phyloP scores from a whole-genome alignment of 1,284 basidiomycete species.

The Thecaphora thlaspeos region DNA sequence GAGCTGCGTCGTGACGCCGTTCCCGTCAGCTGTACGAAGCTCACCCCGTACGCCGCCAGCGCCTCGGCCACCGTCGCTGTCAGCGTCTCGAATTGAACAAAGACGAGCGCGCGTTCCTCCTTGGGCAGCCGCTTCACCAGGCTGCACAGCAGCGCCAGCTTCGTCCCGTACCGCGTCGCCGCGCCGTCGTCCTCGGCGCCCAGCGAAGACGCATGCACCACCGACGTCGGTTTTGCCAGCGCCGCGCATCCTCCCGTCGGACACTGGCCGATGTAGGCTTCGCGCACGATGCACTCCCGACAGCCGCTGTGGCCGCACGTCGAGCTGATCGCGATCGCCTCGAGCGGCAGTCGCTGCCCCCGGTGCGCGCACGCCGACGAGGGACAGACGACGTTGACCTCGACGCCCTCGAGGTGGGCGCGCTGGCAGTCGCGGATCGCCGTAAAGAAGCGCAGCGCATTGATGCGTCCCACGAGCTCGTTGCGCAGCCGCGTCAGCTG shows the following conservation, averaged over 20 bases:
- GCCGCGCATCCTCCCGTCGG: slow-evolving; percentile 35
- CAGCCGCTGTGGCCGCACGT: slow-evolving; percentile 44
- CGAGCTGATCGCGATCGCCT: slow-evolving; percentile 29
- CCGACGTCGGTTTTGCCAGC: slow-evolving; percentile 31
- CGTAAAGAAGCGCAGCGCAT: slow-evolving; percentile 44
- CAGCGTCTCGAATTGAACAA: slow-evolving; percentile 90
- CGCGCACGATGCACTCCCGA: slow-evolving; percentile 28
- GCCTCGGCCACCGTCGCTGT: slow-evolving; percentile 85
- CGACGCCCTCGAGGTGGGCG: slow-evolving; percentile 25
- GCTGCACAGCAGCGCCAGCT: slow-evolving; percentile 78
- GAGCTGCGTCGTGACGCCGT: slow-evolving; percentile 61
- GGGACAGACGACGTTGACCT: slow-evolving; percentile 28
- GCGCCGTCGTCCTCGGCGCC: slow-evolving; percentile 60
- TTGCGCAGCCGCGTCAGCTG: slow-evolving; percentile 39
- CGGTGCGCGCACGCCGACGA: slow-evolving; percentile 19
- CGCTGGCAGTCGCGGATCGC: slow-evolving; percentile 41
- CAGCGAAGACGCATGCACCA: slow-evolving; percentile 33
- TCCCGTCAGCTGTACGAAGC: slow-evolving; percentile 78
- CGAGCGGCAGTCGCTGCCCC: slow-evolving; percentile 11
- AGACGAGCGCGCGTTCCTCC: slow-evolving; percentile 80
- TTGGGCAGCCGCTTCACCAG: slow-evolving; percentile 77
- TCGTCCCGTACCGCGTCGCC: slow-evolving; percentile 76
- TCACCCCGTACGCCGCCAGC: slow-evolving; percentile 70
- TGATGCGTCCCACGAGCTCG: slow-evolving; percentile 36
- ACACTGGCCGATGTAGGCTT: slow-evolving; percentile 42